A percentile compares a stretch with the other conserved stretches of the same genome.
These are phyloP conservation scores for Mycogone perniciosa DNA, from an alignment of 2,329 filamentous ascomycete genomes.

Conservation along the genomic window DNA sequence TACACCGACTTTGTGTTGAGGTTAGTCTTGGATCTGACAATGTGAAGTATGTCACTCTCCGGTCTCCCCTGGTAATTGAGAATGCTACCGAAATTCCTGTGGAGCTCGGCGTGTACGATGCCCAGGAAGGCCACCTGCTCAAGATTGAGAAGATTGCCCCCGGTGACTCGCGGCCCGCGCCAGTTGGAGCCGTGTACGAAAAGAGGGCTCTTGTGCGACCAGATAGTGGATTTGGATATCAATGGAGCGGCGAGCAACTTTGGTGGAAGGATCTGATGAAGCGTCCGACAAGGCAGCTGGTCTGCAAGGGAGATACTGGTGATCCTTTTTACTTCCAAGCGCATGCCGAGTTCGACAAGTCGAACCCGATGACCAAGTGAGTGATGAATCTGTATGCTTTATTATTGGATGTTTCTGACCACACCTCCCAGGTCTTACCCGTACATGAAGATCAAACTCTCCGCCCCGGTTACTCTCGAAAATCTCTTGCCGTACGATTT, in stretches of 20 bases:
- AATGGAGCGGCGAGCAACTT: slow-evolving; percentile 83
- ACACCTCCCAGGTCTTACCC: slow-evolving; percentile 63
- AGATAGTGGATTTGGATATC: slow-evolving; percentile 92
- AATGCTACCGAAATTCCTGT: slow-evolving; percentile 96
- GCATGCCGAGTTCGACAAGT: slow-evolving; percentile 76
- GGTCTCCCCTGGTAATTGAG: slow-evolving; percentile 85
- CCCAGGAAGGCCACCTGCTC: slow-evolving; percentile 77
- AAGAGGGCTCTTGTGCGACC: slow-evolving; percentile 84
- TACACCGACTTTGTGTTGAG: slow-evolving; percentile 88
- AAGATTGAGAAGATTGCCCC: slow-evolving; percentile 98
- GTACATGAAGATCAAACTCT: slow-evolving; percentile 88
- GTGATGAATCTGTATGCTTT: slow-evolving; percentile 17
- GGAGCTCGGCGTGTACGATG: slow-evolving; percentile 86
- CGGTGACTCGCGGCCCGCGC: slow-evolving; percentile 81
- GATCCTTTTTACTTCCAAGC: slow-evolving; percentile 97
- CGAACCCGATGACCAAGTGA: slow-evolving; percentile 72
- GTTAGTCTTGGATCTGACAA: slow-evolving; percentile 89
- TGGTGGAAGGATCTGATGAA: slow-evolving; percentile 92
- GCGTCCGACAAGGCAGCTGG: slow-evolving; percentile 76
- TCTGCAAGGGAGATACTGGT: slow-evolving; percentile 78
- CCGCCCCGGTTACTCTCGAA: slow-evolving; percentile 87
- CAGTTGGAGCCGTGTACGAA: slow-evolving; percentile 85
- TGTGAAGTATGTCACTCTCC: slow-evolving; percentile 94
- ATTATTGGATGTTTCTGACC: slow-evolving; percentile 12
- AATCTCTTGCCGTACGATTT: slow-evolving; percentile 96